phyloP scores from a whole-genome alignment of 768 basidiomycete genomes.

The Mycena amicta region DNA sequence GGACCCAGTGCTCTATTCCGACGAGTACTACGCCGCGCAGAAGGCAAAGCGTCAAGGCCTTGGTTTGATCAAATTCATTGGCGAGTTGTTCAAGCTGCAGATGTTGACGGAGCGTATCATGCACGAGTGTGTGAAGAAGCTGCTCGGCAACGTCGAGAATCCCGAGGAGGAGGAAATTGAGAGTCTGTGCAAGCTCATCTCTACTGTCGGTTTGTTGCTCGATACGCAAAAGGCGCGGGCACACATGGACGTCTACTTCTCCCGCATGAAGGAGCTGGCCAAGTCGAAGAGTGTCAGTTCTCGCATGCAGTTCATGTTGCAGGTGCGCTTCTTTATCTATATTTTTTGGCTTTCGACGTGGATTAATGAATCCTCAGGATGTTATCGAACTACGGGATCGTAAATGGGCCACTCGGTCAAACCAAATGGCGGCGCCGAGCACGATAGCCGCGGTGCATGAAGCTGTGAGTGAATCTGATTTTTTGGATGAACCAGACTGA shows the following conservation, averaged over 20 bases:
- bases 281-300: slow-evolving; percentile 76
- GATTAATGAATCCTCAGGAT: slow-evolving; percentile 56
- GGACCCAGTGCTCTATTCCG: slow-evolving; percentile 83
- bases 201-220: slow-evolving; percentile 83
- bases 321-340: slow-evolving; percentile 55
- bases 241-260: slow-evolving; percentile 93
- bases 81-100: slow-evolving; percentile 97
- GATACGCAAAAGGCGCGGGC: slow-evolving; percentile 81
- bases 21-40: slow-evolving; percentile 94
- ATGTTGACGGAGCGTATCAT: slow-evolving; percentile 98
- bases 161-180: slow-evolving; percentile 99
- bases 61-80: slow-evolving; percentile 97
- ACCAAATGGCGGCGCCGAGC: slow-evolving; percentile 73
- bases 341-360: slow-evolving; percentile 4
- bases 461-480: slow-evolving; percentile 53
- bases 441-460: slow-evolving; percentile 91
- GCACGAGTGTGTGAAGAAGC: slow-evolving; percentile 97
- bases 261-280: slow-evolving; percentile 81
- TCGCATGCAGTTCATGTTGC: slow-evolving; percentile 94
- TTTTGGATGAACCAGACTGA: slow-evolving; percentile 8
- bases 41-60: slow-evolving; percentile 98
- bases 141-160: slow-evolving; percentile 89
- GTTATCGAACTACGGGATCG: slow-evolving; percentile 85
- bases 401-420: slow-evolving; percentile 72
- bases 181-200: slow-evolving; percentile 88